phyloP scores from a whole-genome alignment of 169 alveolate species.

The Plasmodium inui region DNA sequence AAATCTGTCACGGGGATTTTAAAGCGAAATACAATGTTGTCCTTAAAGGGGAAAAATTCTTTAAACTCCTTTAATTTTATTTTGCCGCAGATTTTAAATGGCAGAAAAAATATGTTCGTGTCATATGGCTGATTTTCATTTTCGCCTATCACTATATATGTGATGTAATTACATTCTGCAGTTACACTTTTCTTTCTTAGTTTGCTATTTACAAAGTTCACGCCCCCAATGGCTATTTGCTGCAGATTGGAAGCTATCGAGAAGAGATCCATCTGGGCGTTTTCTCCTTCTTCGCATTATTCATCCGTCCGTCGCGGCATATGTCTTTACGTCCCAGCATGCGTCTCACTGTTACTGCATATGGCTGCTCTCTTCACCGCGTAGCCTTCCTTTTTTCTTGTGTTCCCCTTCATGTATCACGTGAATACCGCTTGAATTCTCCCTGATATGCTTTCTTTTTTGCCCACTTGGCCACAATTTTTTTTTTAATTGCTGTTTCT shows the following conservation, averaged over 20 bases:
- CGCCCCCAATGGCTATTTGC: conserved; percentile 75
- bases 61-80: conserved; percentile 53
- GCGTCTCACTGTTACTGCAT: neutral
- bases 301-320: neutral
- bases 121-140: conserved; percentile 70
- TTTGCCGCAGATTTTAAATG: conserved; percentile 36
- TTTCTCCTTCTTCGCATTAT: conserved; percentile 1
- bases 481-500: conserved; percentile 1
- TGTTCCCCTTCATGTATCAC: neutral
- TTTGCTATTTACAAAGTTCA: conserved; percentile 58
- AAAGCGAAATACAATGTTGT: conserved; percentile 59
- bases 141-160: conserved; percentile 73
- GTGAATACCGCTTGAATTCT: neutral
- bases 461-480: neutral
- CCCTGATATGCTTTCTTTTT: neutral
- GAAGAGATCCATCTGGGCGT: conserved; percentile 50
- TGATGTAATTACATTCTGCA: conserved; percentile 29
- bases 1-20: conserved; percentile 38
- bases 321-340: neutral
- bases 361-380: neutral
- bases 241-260: conserved; percentile 76
- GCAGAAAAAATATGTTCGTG: conserved; percentile 58
- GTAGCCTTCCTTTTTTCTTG: conserved; percentile 1
- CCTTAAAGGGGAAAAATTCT: conserved; percentile 69
- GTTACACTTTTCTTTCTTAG: conserved; percentile 24